Evolutionary conservation across 345 rosid species (phyloP), one percentile per base, ranked within the genome.

Genomic region (Capsella bursapastoris): DNA sequence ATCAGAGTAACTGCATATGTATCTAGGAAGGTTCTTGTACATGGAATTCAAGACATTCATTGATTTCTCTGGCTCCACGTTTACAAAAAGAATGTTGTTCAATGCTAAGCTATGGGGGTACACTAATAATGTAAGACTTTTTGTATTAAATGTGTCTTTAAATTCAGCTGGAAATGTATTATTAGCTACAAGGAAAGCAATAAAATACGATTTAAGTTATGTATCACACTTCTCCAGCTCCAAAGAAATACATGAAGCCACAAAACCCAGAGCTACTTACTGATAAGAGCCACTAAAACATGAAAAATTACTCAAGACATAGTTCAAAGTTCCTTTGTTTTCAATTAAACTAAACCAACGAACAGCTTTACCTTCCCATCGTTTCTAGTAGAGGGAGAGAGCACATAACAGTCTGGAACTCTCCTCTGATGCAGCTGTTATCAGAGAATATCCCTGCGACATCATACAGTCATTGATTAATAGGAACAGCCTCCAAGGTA

Each of bases 1-100:
- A 83, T 59, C 80, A 73, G 70, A 80, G 69, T 57, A 74, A 65
- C 61, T 82, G 70, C 41, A 71, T 66, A 1, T 86, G 83, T 68
- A 75, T 83, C 43, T 70, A 71, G 78, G 70, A 68, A 64, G 58
- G 64, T 64, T 63, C 72, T 18, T 67, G 43, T 41, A 16, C 57
- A 52, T 38, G 56, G 63, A 49, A 29, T 58, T 57, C 14, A 59
- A 67, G 66, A 69, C 41, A 57, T 74, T 72, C 55, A 78, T 82
- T 76, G 14, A 69, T 80, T 75, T 79, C 48, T 64, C 76, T 18
- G 73, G 80, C 65, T 63, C 81, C 68, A 25, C 32, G 72, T 67
- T 78, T 70, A 51, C 37, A 72, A 59, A 62, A 64, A 61, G 72
- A 70, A 64, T 70, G 61, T 64, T 70, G 70, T 73, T 82, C 70